Evolutionary conservation across 1,284 basidiomycete genomes (phyloP), one percentile per base, ranked within the genome.

Genomic region (Ganoderma sinense): DNA sequence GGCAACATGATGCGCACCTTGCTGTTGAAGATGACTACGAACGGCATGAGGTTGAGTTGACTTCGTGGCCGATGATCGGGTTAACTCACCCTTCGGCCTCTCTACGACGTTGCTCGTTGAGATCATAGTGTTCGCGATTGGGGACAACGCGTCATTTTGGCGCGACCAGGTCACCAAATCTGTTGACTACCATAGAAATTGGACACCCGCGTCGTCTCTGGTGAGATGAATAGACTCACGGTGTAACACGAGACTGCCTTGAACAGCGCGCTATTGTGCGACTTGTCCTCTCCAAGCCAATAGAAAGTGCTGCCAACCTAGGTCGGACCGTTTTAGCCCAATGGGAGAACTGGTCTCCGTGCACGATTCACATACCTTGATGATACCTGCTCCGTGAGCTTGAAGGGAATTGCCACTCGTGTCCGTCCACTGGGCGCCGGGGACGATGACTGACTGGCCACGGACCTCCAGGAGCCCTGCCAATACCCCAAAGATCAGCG

Each of bases 201-300:
- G 2, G 36, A 36, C 33, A 61, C 23, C 43, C 16, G 36, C 31
- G 39, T 51, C 20, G 20, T 14, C 23, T 39, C 2, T 23, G 23
- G 23, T 7, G 14, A 29, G 13, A 60, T 23, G n/a, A n/a, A 40
- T 29, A 6, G 36, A 74, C 80, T 64, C 66, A 87, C 88, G 39
- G 82, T 82, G 73, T 89, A 89, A 77, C 88, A 90, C n/a, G 87
- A 86, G 23, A 90, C 88, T 0, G 88, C 88, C 43, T 83, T 82
- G 79, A 91, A 91, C 14, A 86, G 76, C 0, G 81, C 85, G 68
- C 86, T 88, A 73, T 90, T 89, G 74, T 83, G 82, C 6, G 86
- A 79, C 75, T 90, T 90, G 81, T 91, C 89, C 77, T 90, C 88
- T n/a, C 89, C 89, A 67, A 86, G 83, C 89, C 89, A 90, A 76